Base-by-base conservation (phyloP, 2,329 filamentous ascomycete genomes). In the Neopestalotiopsis sp. region DNA sequence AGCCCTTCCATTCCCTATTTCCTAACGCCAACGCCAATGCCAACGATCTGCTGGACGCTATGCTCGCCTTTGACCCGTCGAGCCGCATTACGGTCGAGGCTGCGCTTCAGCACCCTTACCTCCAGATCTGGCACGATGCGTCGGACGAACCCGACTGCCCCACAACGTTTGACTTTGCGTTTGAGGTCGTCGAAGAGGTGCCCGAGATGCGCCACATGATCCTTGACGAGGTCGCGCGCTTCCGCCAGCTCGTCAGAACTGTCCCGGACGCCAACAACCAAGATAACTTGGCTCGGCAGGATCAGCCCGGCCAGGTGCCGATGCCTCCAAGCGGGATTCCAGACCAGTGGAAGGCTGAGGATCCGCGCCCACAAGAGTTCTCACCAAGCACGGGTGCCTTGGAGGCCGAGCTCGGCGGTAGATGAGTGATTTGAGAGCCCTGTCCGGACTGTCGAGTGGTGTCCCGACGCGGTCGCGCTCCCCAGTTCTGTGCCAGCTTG, bases 121-220 rank as follows among this genome's bases (percentile, higher is more conserved):
- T 99, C 67, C 90, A 95, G 78, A 98, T 99, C 84, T 98, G 96
- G 96, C 96, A 99, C 84, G 96, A 99, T 76, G 93, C 95, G 66
- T 94, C 93, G 4, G 96, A 99, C 82, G 96, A 99, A 85, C 96
- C 96, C 20, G 89, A 91, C 72, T 98, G 95, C 84, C 95, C 95
- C 0, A 93, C 92, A 17, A 95, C 94, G 20, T 99, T 99, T 83
- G 95, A 99, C 85, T 99, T 99, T 84, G 92, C 95, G 80, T 99
- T 99, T 78, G 96, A 99, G 81, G 91, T 97, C n/a, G 90, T 98
- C 49, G 95, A 99, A 66, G 96, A 98, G 58, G 94, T 99, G 20
- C 88, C 86, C 28, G 93, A 98, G 75, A 98, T 99, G 95, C 93
- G 96, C 79, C 91, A 91, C 81, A 97, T 98, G 94, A 99, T 99